Conservation (phyloP, 2,329 filamentous ascomycete genomes). For the Clarireedia hainanense region DNA sequence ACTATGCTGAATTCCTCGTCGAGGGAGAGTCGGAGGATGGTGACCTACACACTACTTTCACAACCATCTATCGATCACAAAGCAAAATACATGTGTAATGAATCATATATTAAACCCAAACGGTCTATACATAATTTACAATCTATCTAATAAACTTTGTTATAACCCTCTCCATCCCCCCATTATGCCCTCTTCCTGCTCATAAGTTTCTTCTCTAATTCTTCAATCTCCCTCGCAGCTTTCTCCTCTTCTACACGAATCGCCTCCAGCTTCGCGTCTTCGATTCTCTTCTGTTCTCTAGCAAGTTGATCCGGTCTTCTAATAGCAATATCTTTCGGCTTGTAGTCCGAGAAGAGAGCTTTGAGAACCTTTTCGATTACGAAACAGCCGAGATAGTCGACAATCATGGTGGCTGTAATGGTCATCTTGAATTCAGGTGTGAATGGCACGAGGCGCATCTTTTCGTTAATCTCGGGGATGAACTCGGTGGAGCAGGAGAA, state of each 20-base stretch:
- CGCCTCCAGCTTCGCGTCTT: slow-evolving; percentile 42
- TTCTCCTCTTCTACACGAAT: slow-evolving; percentile 45
- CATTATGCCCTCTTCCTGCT: slow-evolving; percentile 16
- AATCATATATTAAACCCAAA: no score
- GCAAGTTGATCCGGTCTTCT: slow-evolving; percentile 79
- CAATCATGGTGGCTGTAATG: slow-evolving; percentile 74
- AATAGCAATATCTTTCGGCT: slow-evolving; percentile 85
- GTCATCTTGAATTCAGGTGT: slow-evolving; percentile 79
- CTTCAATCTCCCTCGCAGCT: slow-evolving; percentile 43
- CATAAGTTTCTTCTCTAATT: slow-evolving; percentile 51
- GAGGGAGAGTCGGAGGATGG: no score
- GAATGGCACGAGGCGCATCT: slow-evolving; percentile 89
- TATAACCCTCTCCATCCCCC: neutral
- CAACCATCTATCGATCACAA: no score
- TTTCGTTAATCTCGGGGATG: slow-evolving; percentile 87
- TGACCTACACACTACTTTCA: no score
- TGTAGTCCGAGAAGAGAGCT: slow-evolving; percentile 78
- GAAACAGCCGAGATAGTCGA: slow-evolving; percentile 84
- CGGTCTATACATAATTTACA: no score
- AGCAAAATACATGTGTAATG: no score
- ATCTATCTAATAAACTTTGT: neutral
- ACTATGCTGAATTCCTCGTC: no score
- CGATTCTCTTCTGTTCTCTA: slow-evolving; percentile 63
- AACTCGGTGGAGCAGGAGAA: slow-evolving; percentile 95
- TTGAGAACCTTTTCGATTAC: slow-evolving; percentile 83